Base-by-base conservation (phyloP, 2,329 filamentous ascomycete species). In the Rutstroemia sp. region DNA sequence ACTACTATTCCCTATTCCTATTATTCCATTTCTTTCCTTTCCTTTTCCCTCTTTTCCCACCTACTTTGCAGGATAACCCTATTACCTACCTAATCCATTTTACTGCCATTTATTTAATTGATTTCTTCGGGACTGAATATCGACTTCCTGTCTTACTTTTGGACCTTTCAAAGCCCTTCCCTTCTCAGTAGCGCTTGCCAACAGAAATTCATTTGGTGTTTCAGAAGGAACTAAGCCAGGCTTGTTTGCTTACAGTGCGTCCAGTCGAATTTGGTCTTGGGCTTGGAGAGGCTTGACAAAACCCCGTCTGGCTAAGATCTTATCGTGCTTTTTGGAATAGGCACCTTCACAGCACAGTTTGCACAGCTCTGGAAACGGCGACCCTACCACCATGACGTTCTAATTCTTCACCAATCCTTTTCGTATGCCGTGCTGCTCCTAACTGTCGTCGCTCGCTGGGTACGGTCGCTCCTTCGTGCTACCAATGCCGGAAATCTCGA, bases 401-500 rank as follows among this genome's bases (percentile, higher is more conserved):
- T 67, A 51, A 64, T 58, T 51, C 45, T 50, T 54, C 51, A 55
- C 6, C 45, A 16, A 54, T 30, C 49, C 54, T 58, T 57, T 17
- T 63, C 61, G 58, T 58, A 57, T 60, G 62, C 57, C 51, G 57
- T 62, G 56, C 52, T 58, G 49, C 50, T 46, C 61, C 49, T 54
- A 53, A 49, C 49, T 38, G 45, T 58, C 51, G 60, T 64, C 60
- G 57, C 61, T 63, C 60, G 58, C 62, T 63, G 62, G 61, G 60
- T 55, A 55, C 53, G 57, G 59, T 57, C 58, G 30, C 30, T 34
- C 30, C 51, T 49, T 61, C 53, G 56, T 52, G 50, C 62, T 47
- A 34, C 47, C 54, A 58, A 63, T 65, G 65, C 63, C 58, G 65
- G 64, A 64, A 62, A 59, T 58, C 52, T 61, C 59, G 59, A 59